phyloP scores from a whole-genome alignment of 495 filamentous ascomycete genomes.

The Penicillium psychrofluorescens region DNA sequence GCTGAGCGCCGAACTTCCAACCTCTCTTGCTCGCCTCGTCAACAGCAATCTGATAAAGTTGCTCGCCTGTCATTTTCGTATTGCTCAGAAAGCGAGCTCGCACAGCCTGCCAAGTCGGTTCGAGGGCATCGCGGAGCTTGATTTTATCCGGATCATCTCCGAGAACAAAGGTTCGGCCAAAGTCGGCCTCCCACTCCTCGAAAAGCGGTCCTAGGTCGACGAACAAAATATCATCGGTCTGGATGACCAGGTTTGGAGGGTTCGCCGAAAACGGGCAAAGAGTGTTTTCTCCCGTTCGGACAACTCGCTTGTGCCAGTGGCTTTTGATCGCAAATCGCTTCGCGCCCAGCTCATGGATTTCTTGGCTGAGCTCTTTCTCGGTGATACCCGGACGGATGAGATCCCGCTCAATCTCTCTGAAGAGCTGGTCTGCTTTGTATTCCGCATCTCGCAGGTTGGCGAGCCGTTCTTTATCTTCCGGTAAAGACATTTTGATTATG shows the following conservation, averaged over 20 bases:
- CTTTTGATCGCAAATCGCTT: constrained; percentile 36
- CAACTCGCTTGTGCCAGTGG: constrained; percentile 46
- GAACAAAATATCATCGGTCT: constrained; percentile 40
- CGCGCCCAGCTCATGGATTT: constrained; percentile 38
- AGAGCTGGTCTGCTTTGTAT: constrained; percentile 35
- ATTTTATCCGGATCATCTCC: constrained; percentile 38
- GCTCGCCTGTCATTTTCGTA: constrained; percentile 35
- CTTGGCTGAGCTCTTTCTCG: constrained; percentile 39
- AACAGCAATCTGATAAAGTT: constrained; percentile 32
- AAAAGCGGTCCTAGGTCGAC: constrained; percentile 46
- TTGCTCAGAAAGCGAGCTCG: constrained; percentile 25
- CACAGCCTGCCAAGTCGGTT: constrained; percentile 34
- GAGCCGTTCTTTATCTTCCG: constrained; percentile 16
- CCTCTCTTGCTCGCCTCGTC: constrained; percentile 19
- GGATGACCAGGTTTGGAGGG: constrained; percentile 40
- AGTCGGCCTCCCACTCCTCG: constrained; percentile 45
- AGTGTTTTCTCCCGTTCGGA: constrained; percentile 44
- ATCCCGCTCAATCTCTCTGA: constrained; percentile 39
- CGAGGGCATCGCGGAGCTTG: constrained; percentile 33
- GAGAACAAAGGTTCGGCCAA: constrained; percentile 41
- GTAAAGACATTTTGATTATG: too few relatives aligned
- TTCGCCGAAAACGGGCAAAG: constrained; percentile 37
- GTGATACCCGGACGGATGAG: constrained; percentile 38
- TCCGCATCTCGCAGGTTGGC: constrained; percentile 35
- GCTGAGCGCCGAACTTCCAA: constrained; percentile 33